Percentiles rank a stretch among this genome's conserved stretches.
phyloP scores from a whole-genome alignment of 2,329 filamentous ascomycete species.

The Hyphodiscus sp. region DNA sequence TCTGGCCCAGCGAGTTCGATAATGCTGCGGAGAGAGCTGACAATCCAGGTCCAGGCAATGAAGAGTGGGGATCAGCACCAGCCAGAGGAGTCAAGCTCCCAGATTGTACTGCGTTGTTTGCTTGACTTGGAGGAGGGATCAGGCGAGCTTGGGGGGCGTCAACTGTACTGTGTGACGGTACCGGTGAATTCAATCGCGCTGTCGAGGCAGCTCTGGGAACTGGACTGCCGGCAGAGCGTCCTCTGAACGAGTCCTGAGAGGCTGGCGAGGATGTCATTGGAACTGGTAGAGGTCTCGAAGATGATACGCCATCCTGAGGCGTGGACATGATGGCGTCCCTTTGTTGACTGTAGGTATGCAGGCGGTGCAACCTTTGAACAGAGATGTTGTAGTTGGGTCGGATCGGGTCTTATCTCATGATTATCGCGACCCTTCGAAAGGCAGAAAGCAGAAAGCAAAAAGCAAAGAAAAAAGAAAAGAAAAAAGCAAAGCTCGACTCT shows the following conservation, averaged over 20 bases:
- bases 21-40: constrained; percentile 88
- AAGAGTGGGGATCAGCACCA: constrained; percentile 49
- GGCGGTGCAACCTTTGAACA: neutral
- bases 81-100: constrained; percentile 56
- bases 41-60: constrained; percentile 68
- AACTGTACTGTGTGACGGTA: constrained; percentile 36
- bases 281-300: constrained; percentile 32
- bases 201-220: constrained; percentile 53
- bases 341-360: neutral
- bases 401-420: constrained; percentile 8
- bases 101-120: constrained; percentile 31
- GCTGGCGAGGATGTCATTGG: constrained; percentile 43
- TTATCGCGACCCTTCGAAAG: neutral
- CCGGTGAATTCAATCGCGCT: constrained; percentile 53
- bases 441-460: too few species aligned
- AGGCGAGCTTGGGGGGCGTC: constrained; percentile 44
- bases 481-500: neutral
- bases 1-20: constrained; percentile 64
- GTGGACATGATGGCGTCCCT: constrained; percentile 27
- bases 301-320: constrained; percentile 26
- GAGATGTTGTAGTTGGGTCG: neutral
- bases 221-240: constrained; percentile 35
- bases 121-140: constrained; percentile 40
- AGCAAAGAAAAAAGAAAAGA: too few species aligned
- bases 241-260: constrained; percentile 40